Evolutionary conservation across 73 alveolate genomes (phyloP).

Genomic region (Halteria grandinella): DNA sequence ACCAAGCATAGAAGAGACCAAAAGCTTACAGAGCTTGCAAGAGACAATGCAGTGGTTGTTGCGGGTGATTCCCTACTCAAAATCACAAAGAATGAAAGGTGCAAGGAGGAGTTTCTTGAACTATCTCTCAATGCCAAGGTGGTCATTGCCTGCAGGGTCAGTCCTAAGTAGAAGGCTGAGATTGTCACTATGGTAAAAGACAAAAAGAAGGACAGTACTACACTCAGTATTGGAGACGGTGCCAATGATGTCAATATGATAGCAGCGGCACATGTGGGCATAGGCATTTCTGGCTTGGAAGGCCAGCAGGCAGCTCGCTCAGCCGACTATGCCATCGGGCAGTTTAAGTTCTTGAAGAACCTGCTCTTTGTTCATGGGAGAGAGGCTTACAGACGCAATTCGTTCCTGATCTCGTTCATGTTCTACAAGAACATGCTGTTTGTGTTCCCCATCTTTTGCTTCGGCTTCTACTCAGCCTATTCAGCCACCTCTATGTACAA

Average conservation of each 20-base stretch:
- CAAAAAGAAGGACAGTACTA: slow-evolving; percentile 68
- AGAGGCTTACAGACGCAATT: slow-evolving; percentile 94
- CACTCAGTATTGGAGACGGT: slow-evolving; percentile 97
- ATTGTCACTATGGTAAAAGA: slow-evolving; percentile 75
- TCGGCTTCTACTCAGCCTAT: slow-evolving; percentile 75
- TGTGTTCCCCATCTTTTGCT: slow-evolving; percentile 89
- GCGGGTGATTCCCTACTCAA: slow-evolving; percentile 86
- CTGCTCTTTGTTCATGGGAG: slow-evolving; percentile 88
- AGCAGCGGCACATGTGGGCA: slow-evolving; percentile 95
- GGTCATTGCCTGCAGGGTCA: slow-evolving; percentile 88
- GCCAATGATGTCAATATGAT: slow-evolving; percentile 99
- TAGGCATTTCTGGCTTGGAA: slow-evolving; percentile 95
- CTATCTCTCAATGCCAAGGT: slow-evolving; percentile 62
- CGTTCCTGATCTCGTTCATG: slow-evolving; percentile 85
- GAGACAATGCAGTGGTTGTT: slow-evolving; percentile 80
- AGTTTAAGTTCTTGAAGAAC: slow-evolving; percentile 75
- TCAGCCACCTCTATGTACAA: slow-evolving; percentile 90
- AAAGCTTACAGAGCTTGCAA: slow-evolving; percentile 50
- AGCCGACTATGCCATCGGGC: slow-evolving; percentile 89
- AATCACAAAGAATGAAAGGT: slow-evolving; percentile 59
- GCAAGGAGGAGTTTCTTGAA: slow-evolving; percentile 75
- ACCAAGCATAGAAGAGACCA: slow-evolving; percentile 42
- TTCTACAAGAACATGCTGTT: slow-evolving; percentile 91
- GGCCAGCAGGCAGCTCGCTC: slow-evolving; percentile 96
- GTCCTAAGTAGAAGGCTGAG: slow-evolving; percentile 93